Base-by-base conservation (phyloP, 2,329 filamentous ascomycete genomes). In the Verticillium zaregamsianum region DNA sequence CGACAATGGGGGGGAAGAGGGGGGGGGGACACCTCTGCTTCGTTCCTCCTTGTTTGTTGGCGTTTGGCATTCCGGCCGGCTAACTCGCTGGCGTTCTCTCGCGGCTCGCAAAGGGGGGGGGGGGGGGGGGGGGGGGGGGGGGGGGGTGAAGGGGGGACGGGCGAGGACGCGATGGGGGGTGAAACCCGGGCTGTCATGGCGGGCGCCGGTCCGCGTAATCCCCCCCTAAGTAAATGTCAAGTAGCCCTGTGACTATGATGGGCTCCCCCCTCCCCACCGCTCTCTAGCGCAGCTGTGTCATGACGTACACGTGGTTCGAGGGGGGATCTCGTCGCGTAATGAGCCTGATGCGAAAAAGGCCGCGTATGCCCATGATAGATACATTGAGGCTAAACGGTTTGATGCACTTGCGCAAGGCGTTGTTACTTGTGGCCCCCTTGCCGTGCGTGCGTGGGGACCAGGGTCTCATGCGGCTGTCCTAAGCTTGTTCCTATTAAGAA, bases 271-370 rank as follows among this genome's bases (percentile, higher is more conserved):
- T 7, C n/a, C n/a, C 40, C 20, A 49, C 40, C 12, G 20, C 40
- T 23, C n/a, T 32, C 52, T 61, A 62, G 59, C 56, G 54, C 63
- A 59, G 54, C 61, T 57, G 63, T 59, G 57, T 59, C 59, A 64
- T 64, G 63, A 64, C 61, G 63, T 64, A 57, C 59, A 20, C 61
- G 59, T 63, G 63, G 63, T 64, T 33, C 59, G 39, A 63, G 40
- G 40, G 40, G 9, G 40, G 33, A 35, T 49, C n/a, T n/a, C 40
- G 9, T 49, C n/a, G 40, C 20, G 40, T 49, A 49, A 49, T 23
- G 40, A 49, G 40, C 23, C 4, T 23, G 40, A 49, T 40, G 40
- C n/a, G 40, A 12, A 49, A 25, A 23, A 49, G 40, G 40, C 40
- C 40, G 40, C 40, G 40, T 49, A 49, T 49, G 40, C 40, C 12